These are phyloP conservation scores for Mimosa bimucronata DNA, from an alignment of 306 rosid genomes.

Conservation along the genomic window DNA sequence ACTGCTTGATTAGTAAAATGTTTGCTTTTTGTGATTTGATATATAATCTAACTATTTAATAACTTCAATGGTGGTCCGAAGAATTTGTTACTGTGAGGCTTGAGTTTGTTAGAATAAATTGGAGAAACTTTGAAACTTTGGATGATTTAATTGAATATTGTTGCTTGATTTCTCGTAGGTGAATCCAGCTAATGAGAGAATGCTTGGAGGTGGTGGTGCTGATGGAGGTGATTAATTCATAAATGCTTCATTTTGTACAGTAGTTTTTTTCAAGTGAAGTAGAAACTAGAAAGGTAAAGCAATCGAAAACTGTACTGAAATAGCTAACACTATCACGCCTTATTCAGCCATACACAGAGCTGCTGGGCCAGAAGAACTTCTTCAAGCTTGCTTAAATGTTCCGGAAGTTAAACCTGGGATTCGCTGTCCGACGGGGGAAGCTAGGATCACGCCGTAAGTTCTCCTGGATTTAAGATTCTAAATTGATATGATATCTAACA, in stretches of 20 bases:
- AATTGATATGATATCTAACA: neutral
- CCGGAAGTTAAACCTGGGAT: slow-evolving; percentile 73
- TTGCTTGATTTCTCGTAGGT: slow-evolving; percentile 51
- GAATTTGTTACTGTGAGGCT: neutral
- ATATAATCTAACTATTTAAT: no score
- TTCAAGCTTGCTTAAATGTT: slow-evolving; percentile 66
- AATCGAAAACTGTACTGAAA: neutral
- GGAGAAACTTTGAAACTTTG: neutral
- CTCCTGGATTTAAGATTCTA: neutral
- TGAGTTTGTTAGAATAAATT: neutral
- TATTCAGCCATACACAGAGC: slow-evolving; percentile 80
- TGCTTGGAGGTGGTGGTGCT: slow-evolving; percentile 97
- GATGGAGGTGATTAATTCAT: slow-evolving; percentile 73
- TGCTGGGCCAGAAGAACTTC: slow-evolving; percentile 86
- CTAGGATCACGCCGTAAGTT: slow-evolving; percentile 82
- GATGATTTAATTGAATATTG: neutral
- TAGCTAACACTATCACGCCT: neutral
- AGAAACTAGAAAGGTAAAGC: neutral
- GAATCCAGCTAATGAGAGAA: slow-evolving; percentile 88
- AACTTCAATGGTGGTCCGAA: neutral
- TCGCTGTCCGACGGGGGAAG: slow-evolving; percentile 94
- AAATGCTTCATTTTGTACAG: neutral
- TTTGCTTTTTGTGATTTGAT: no score
- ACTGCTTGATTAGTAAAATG: no score
- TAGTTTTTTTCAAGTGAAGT: neutral